A percentile compares a stretch with the other conserved stretches of the same genome.
phyloP scores from a whole-genome alignment of 257 asterid genomes.

The Plantago elongata region DNA sequence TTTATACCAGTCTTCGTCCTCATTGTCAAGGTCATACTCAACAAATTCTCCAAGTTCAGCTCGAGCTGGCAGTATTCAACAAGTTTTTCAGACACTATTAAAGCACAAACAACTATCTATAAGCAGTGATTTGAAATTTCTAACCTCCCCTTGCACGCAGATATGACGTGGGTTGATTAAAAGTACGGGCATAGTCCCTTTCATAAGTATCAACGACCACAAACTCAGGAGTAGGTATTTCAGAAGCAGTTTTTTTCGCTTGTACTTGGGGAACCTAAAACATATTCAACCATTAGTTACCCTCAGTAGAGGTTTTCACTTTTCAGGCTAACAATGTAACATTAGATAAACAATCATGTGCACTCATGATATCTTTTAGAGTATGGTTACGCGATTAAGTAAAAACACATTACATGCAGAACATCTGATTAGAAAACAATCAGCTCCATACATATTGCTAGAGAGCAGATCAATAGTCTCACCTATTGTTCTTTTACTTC shows the following conservation, averaged over 20 bases:
- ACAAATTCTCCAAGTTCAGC: conserved; percentile 96
- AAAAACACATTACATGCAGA: no score
- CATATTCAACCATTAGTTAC: conserved; percentile 3
- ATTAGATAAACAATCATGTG: no score
- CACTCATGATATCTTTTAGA: no score
- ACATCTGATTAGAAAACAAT: no score
- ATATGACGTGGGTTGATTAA: conserved; percentile 80
- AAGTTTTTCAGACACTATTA: conserved; percentile 15
- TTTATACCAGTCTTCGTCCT: conserved; percentile 97
- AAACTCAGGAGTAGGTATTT: conserved; percentile 94
- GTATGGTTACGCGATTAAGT: no score
- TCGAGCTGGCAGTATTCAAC: conserved; percentile 55
- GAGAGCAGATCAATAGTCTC: no score
- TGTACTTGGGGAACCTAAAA: conserved; percentile 62
- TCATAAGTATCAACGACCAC: conserved; percentile 91
- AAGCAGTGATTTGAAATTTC: conserved; percentile 20
- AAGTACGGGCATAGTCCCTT: conserved; percentile 90
- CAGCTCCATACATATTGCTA: no score
- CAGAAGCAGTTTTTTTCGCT: conserved; percentile 66
- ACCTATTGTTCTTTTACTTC: no score
- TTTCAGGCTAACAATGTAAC: no score
- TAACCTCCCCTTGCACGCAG: conserved; percentile 95
- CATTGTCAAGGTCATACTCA: conserved; percentile 98
- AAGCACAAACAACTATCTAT: conserved; percentile 5
- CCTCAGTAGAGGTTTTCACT: not conserved